These are phyloP conservation scores for Zymoseptoria tritici DNA, from an alignment of 2,329 filamentous ascomycete species.

Conservation along the genomic window DNA sequence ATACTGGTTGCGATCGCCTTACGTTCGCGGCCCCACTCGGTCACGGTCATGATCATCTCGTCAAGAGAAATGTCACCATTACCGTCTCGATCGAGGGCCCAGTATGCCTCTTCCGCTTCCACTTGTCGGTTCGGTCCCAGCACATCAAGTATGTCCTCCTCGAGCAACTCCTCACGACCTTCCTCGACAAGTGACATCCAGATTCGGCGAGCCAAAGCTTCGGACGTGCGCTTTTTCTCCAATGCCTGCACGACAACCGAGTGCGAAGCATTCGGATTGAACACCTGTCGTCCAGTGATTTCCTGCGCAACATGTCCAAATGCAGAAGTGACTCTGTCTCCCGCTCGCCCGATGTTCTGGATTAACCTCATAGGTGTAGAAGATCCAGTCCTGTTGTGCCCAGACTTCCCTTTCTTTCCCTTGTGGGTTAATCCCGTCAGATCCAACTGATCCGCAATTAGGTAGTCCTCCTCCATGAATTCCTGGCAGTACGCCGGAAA, in stretches of 20 bases:
- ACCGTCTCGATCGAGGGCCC: conserved; percentile 70
- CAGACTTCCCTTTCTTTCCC: conserved; percentile 32
- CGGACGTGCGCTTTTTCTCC: conserved; percentile 73
- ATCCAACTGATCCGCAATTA: conserved; percentile 71
- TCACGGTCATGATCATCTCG: conserved; percentile 84
- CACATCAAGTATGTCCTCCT: conserved; percentile 81
- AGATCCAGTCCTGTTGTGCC: conserved; percentile 50
- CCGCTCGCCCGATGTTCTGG: conserved; percentile 62
- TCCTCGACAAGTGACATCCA: conserved; percentile 99
- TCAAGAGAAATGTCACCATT: conserved; percentile 94
- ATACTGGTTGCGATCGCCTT: conserved; percentile 88
- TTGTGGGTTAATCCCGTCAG: conserved; percentile 53
- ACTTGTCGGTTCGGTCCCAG: conserved; percentile 65
- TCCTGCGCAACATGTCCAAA: conserved; percentile 92
- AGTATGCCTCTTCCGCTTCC: conserved; percentile 82
- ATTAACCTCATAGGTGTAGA: conserved; percentile 74
- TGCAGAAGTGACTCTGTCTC: conserved; percentile 86
- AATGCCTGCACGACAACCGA: conserved; percentile 83
- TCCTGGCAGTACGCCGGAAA: conserved; percentile 91
- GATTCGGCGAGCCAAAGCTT: conserved; percentile 86
- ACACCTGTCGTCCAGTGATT: conserved; percentile 90
- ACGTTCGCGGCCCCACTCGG: conserved; percentile 75
- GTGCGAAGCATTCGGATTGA: conserved; percentile 85
- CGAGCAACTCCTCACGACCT: conserved; percentile 68
- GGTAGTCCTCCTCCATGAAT: conserved; percentile 83